Percentiles rank a stretch among this genome's conserved stretches.
Evolutionary conservation across 495 filamentous ascomycete genomes (phyloP).

Genomic region (Xylaria flabelliformis): DNA sequence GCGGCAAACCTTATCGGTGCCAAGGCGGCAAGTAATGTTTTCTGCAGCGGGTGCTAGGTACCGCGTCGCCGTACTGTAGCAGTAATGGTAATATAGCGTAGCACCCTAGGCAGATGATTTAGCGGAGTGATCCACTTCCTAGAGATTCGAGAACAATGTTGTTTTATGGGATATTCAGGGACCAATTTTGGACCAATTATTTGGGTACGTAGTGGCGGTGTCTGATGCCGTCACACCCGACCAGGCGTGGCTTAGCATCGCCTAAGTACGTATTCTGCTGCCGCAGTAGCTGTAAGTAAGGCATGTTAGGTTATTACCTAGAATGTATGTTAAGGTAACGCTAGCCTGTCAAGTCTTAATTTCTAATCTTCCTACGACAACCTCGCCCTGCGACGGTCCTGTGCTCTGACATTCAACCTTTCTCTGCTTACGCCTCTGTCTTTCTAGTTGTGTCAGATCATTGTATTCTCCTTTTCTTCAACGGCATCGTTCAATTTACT

Average conservation of each 20-base stretch:
- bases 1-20: constrained; percentile 12
- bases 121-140: constrained; percentile 11
- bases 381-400: constrained; percentile 1
- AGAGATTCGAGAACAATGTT: constrained; percentile 10
- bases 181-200: background rate
- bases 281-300: background rate
- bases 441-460: background rate
- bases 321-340: background rate
- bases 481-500: background rate
- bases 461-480: constrained; percentile 18
- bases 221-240: constrained; percentile 33
- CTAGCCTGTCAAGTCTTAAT: constrained; percentile 1
- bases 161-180: constrained; percentile 12
- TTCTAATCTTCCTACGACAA: constrained; percentile 11
- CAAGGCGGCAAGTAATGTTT: constrained; percentile 16
- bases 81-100: background rate
- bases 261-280: constrained; percentile 13
- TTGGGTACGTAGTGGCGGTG: constrained; percentile 3
- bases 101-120: constrained; percentile 13
- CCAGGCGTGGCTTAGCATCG: constrained; percentile 30
- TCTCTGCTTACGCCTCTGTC: constrained; percentile 17
- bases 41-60: background rate
- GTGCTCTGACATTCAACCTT: constrained; percentile 7
- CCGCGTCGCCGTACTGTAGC: background rate
- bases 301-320: too few species aligned